Evolutionary conservation across 257 asterid species (phyloP), one percentile per base, ranked within the genome.

Genomic region (Thymus quinquecostatus): DNA sequence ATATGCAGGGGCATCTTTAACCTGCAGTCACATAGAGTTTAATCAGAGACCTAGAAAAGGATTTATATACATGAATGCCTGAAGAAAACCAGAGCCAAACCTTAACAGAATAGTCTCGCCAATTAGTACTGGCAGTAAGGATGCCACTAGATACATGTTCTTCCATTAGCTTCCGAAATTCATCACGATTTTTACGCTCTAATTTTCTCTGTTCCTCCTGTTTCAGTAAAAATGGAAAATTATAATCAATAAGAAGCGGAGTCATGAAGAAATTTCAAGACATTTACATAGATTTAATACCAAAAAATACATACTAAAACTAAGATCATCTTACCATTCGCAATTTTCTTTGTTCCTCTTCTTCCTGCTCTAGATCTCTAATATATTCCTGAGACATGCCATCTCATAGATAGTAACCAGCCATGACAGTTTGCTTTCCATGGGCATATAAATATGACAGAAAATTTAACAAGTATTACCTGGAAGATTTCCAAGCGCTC

Each of bases 161-260:
- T 58, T 88, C 96, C 98, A 95, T 87, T 79, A 95, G 82, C 82
- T 88, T 95, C 68, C 98, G 95, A 72, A 92, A 95, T 72, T 92
- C 99, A 80, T 95, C 99, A 36, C 99, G 99, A 33, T 92, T 89
- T 83, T 86, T 95, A 36, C 99, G 88, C 72, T 92, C 99, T 28
- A 74, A 66, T 82, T 88, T 92, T 80, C 99, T 87, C 73, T 71
- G 74, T 74, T 90, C 98, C 77, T 92, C 99, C 99, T 95, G 65
- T 74, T 68, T 78, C 64, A 78, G 36, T 40, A 54, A 53, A 64
- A 30, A 53, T 55, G 64, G 63, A 73, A 40, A 13, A 34, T 71
- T 78, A 28, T 12, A 8, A 55, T 38, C 12, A 5, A 36, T 2
- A 57, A 79, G 29, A 30, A 30, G 48, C 53, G 59, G 65, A 9